Conservation (phyloP, 495 filamentous ascomycete species). For the Daldinia childiae region DNA sequence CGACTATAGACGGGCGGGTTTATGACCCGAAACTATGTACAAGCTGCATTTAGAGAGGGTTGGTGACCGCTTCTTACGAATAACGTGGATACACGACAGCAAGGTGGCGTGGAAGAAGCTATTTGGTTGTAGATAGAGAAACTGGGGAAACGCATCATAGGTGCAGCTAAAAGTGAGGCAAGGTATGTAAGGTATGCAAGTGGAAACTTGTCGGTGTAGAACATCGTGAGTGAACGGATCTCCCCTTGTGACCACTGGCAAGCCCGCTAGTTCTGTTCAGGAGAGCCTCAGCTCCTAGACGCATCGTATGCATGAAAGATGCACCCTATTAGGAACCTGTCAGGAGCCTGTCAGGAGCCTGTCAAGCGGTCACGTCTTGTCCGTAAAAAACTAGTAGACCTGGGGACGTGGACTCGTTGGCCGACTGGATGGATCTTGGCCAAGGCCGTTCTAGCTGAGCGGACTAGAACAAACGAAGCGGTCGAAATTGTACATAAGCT, state of each 20-base stretch:
- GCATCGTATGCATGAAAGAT: constrained; percentile 32
- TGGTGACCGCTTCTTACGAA: constrained; percentile 45
- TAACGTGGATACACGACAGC: constrained; percentile 39
- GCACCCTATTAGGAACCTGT: constrained; percentile 33
- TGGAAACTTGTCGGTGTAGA: constrained; percentile 43
- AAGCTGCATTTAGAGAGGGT: constrained; percentile 26
- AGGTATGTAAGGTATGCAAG: constrained; percentile 25
- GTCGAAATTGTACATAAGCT: constrained; percentile 8
- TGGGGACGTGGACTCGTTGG: constrained; percentile 32
- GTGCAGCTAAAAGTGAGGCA: constrained; percentile 36
- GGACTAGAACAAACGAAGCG: constrained; percentile 5
- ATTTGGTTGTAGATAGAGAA: constrained; percentile 37
- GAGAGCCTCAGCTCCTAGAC: constrained; percentile 25
- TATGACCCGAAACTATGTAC: constrained; percentile 16
- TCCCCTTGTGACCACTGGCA: constrained; percentile 22
- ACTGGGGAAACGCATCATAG: constrained; percentile 27
- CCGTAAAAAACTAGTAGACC: constrained; percentile 10
- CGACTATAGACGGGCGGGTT: background rate
- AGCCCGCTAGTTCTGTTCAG: constrained; percentile 35
- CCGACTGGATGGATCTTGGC: constrained; percentile 34
- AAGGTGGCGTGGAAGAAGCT: constrained; percentile 40
- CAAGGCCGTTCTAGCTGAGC: constrained; percentile 25
- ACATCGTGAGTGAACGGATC: constrained; percentile 30
- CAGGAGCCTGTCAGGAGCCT: constrained; percentile 28
- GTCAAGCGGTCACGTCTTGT: constrained; percentile 20